Evolutionary conservation across 2,329 filamentous ascomycete species (phyloP).

Genomic region (Tetracladium maxilliforme): DNA sequence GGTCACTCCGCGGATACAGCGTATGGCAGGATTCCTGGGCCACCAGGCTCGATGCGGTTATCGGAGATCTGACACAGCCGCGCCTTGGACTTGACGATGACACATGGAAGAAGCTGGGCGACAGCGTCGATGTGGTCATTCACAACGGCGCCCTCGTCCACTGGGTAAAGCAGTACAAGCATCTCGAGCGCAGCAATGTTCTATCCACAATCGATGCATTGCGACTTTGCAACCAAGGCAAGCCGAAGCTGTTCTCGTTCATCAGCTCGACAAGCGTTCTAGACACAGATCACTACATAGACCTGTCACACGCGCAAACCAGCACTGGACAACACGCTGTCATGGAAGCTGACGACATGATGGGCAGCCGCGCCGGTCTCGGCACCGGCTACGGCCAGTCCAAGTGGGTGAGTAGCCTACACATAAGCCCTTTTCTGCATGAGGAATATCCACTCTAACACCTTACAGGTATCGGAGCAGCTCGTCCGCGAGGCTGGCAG

Average conservation of each 20-base stretch:
- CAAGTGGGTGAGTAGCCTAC: conserved; percentile 65
- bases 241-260: conserved; percentile 67
- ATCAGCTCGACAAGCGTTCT: conserved; percentile 72
- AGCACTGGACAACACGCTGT: conserved; percentile 49
- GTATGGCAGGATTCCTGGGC: conserved; percentile 63
- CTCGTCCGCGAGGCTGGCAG: conserved; percentile 66
- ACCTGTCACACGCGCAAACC: conserved; percentile 50
- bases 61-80: conserved; percentile 61
- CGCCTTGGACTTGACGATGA: conserved; percentile 55
- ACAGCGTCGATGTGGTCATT: conserved; percentile 57
- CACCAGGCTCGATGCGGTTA: conserved; percentile 47
- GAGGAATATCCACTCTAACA: conserved; percentile 2
- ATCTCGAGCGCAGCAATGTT: conserved; percentile 62
- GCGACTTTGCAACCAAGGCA: conserved; percentile 60
- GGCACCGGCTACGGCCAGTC: conserved; percentile 82
- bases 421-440: background rate
- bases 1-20: conserved; percentile 61
- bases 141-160: conserved; percentile 76
- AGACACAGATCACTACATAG: conserved; percentile 69
- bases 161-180: conserved; percentile 68
- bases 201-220: conserved; percentile 66
- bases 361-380: conserved; percentile 61
- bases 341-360: conserved; percentile 62
- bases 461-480: conserved; percentile 38
- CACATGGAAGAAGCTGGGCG: conserved; percentile 48